Evolutionary conservation across 2,329 filamentous ascomycete genomes (phyloP).

Genomic region (Nemania sp.): DNA sequence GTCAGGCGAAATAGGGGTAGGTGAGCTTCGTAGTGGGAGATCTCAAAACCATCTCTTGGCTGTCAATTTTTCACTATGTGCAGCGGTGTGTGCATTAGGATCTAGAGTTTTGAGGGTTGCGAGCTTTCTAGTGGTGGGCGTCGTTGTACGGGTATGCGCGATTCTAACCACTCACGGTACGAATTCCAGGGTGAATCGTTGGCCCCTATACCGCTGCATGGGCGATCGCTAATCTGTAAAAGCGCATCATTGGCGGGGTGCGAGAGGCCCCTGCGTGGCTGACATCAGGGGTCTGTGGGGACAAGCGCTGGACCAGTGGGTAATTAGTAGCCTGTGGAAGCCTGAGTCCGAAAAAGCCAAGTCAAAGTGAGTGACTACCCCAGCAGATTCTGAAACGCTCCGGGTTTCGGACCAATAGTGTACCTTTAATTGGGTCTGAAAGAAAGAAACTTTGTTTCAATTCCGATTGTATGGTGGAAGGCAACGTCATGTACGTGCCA

Average conservation of each 20-base stretch:
- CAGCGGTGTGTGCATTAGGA: not conserved
- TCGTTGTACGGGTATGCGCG: constrained; percentile 9
- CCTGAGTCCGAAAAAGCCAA: too few relatives aligned
- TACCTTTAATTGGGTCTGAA: too few relatives aligned
- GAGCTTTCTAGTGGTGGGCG: constrained; percentile 14
- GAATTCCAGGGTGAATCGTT: constrained; percentile 23
- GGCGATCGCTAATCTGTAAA: constrained; percentile 14
- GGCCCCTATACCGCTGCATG: constrained; percentile 17
- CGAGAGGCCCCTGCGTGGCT: constrained; percentile 15
- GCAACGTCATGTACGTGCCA: too few relatives aligned
- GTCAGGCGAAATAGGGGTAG: constrained; percentile 11
- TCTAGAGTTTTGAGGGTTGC: constrained; percentile 5
- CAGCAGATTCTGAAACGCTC: constrained; percentile 22
- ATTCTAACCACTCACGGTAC: constrained; percentile 31
- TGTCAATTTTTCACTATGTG: too few relatives aligned
- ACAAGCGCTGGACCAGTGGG: too few relatives aligned
- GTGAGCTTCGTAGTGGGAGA: not conserved
- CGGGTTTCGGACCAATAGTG: constrained; percentile 18
- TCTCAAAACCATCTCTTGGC: constrained; percentile 6
- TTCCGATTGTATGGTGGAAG: too few relatives aligned
- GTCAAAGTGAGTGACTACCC: not conserved
- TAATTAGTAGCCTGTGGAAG: too few relatives aligned
- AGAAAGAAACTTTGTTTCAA: too few relatives aligned
- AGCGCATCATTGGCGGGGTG: not conserved
- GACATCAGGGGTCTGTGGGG: constrained; percentile 15